These are phyloP conservation scores for Suillus lakei DNA, from an alignment of 768 basidiomycete species.

Conservation along the genomic window DNA sequence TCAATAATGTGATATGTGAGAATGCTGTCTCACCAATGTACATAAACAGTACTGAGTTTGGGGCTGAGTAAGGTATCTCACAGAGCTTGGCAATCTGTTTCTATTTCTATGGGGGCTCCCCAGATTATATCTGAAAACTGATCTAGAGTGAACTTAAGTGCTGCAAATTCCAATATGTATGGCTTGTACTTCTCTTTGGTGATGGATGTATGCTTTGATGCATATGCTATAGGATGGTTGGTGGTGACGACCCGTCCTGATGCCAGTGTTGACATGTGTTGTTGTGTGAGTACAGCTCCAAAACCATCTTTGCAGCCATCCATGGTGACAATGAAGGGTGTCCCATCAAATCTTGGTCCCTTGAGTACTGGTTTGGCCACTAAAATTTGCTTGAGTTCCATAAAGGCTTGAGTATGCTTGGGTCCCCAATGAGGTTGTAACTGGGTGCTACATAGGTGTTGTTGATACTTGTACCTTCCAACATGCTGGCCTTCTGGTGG, in stretches of 20 bases:
- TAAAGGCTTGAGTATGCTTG: constrained; percentile 27
- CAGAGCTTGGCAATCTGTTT: too few species aligned
- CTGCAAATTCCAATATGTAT: constrained; percentile 39
- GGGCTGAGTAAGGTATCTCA: too few species aligned
- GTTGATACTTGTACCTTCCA: constrained; percentile 20
- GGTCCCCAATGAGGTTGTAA: not conserved
- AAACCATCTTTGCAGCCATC: constrained; percentile 40
- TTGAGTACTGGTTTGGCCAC: constrained; percentile 38
- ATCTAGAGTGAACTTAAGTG: too few species aligned
- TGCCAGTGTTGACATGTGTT: not conserved
- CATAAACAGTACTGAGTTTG: too few species aligned
- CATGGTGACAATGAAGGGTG: constrained; percentile 40
- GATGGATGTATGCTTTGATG: constrained; percentile 40
- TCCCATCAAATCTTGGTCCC: constrained; percentile 35
- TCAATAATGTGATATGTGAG: too few species aligned
- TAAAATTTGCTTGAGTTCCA: constrained; percentile 34
- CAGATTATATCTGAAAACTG: too few species aligned
- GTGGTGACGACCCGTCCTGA: constrained; percentile 22
- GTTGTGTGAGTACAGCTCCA: constrained; percentile 34
- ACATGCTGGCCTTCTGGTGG: not conserved
- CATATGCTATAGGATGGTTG: constrained; percentile 22
- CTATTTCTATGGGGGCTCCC: too few species aligned
- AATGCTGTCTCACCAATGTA: too few species aligned
- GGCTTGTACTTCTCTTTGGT: constrained; percentile 38
- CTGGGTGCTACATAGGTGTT: constrained; percentile 18